Evolutionary conservation across 208 protist species (phyloP), one percentile per base, ranked within the genome.

Genomic region (Crithidia acanthocephali): DNA sequence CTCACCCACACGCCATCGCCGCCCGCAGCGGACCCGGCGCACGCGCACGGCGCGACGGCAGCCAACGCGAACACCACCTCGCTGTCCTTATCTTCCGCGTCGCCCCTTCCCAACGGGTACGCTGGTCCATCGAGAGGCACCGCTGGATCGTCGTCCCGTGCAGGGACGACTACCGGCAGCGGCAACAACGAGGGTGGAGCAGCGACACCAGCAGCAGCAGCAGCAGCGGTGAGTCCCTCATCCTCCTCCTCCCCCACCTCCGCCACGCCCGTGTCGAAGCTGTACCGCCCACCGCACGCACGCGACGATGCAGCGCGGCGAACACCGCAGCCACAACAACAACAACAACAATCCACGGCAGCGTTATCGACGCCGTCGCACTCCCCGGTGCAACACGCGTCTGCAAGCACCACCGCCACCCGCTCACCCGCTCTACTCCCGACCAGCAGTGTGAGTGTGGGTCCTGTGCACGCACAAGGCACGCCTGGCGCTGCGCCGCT

Each of bases 201-300:
- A 20, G 51, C 27, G 27, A 27, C 28, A 42, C 15, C 32, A 22
- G 32, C 20, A 59, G 2, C 55, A 44, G 23, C 33, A 22, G 5
- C 32, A 23, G 6, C 28, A 11, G 55, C 66, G 18, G 16, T 15
- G 37, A 42, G 45, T 50, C 16, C 20, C 45, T 25, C 30, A 16
- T 16, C 52, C 25, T 35, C 66, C 11, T 45, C 30, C 28, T 62
- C 30, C 22, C 10, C 22, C 33, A 11, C 62, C 15, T 50, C 33
- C 22, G 9, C 60, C 10, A 37, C 63, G 13, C 20, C 61, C 7
- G 22, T 27, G 0, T 48, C 63, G 16, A 72, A 76, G 60, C 55
- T 76, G 10, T 76, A 76, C 48, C 70, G 70, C 10, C 70, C 70
- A 10, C 70, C 70, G 13, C 70, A 76, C 35, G 70, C 62, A 4